Evolutionary conservation across 495 filamentous ascomycete genomes (phyloP).

Genomic region (Penicilliopsis zonata): DNA sequence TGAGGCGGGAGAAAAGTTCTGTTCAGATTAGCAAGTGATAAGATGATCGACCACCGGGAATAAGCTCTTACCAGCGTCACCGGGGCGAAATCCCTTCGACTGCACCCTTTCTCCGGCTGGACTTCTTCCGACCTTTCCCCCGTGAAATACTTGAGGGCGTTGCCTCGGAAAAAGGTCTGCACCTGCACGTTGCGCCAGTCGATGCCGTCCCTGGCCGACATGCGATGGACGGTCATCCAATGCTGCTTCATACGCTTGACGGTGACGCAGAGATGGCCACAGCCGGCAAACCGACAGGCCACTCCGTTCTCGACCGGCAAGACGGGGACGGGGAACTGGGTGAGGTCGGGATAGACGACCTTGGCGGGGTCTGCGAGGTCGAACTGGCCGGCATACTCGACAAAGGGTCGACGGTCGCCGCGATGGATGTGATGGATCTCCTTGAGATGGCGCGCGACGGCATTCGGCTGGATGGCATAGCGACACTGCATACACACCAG

Average conservation of each 20-base stretch:
- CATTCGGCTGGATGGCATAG: slow-evolving; percentile 24
- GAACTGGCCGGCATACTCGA: slow-evolving; percentile 12
- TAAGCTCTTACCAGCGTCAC: too few species aligned
- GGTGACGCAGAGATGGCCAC: slow-evolving; percentile 15
- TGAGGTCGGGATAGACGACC: slow-evolving; percentile 6
- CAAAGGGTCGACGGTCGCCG: slow-evolving; percentile 9
- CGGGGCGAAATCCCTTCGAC: too few species aligned
- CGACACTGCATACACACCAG: slow-evolving; percentile 17
- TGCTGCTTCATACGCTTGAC: slow-evolving; percentile 21
- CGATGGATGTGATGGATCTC: slow-evolving; percentile 22
- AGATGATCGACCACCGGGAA: too few species aligned
- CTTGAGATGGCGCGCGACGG: slow-evolving; percentile 23
- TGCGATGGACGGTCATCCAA: slow-evolving; percentile 11
- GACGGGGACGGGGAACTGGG: slow-evolving; percentile 17
- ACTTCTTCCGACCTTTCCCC: too few species aligned
- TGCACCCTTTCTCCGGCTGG: too few species aligned
- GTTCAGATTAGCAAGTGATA: too few species aligned
- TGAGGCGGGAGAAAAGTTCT: too few species aligned
- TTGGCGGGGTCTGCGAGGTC: slow-evolving; percentile 10
- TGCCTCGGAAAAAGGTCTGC: slow-evolving; percentile 19
- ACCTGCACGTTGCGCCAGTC: slow-evolving; percentile 10
- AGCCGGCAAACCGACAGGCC: slow-evolving; percentile 9
- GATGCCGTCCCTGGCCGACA: slow-evolving; percentile 1
- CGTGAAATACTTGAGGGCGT: slow-evolving; percentile 16
- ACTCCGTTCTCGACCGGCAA: slow-evolving; percentile 17